These are phyloP conservation scores for Pseudogymnoascus sp. DNA, from an alignment of 2,329 filamentous ascomycete species.

Conservation along the genomic window DNA sequence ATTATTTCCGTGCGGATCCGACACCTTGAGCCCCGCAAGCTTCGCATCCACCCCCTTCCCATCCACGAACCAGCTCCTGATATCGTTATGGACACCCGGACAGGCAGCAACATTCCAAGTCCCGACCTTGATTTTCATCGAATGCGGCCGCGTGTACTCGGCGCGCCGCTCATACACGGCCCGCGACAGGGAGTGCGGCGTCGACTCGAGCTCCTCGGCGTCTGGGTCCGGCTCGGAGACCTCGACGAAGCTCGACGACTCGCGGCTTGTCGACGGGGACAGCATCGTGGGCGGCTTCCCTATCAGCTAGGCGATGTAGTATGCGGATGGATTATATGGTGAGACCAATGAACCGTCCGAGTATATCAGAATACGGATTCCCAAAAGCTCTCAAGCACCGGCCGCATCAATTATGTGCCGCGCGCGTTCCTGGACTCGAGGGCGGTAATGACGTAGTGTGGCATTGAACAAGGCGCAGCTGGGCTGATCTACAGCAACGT, in stretches of 20 bases:
- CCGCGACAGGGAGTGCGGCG: conserved; percentile 50
- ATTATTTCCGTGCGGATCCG: conserved; percentile 25
- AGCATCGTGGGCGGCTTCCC: background rate
- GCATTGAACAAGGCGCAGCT: background rate
- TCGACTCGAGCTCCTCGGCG: conserved; percentile 21
- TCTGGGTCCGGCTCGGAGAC: background rate
- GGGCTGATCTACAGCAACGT: background rate
- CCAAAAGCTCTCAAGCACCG: background rate
- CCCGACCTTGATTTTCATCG: conserved; percentile 79
- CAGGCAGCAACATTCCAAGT: conserved; percentile 91
- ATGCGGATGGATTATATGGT: background rate
- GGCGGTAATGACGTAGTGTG: background rate
- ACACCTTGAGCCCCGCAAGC: conserved; percentile 46
- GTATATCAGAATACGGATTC: background rate
- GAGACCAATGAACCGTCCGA: background rate
- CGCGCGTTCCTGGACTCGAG: background rate
- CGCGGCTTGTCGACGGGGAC: background rate
- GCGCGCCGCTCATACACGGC: conserved; percentile 63
- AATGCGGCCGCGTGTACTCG: conserved; percentile 70
- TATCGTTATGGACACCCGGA: conserved; percentile 76
- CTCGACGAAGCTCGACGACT: background rate
- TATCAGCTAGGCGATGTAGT: background rate
- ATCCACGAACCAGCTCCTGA: conserved; percentile 80
- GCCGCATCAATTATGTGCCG: background rate
- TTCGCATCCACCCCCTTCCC: conserved; percentile 61